Evolutionary conservation across 306 rosid species (phyloP).

Genomic region (Phaseolus lunatus): DNA sequence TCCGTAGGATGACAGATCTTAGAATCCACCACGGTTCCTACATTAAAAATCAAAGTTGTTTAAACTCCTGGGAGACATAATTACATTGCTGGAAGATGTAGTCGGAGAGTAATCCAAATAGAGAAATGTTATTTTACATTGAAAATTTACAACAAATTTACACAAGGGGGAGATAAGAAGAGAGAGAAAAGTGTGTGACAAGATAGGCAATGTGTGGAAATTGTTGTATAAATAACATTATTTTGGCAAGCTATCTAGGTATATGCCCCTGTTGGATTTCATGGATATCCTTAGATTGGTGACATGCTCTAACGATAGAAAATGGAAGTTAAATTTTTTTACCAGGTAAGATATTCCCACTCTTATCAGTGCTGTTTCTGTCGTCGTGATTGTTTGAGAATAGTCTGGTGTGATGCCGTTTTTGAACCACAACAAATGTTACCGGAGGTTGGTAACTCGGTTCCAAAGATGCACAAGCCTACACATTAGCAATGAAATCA

Average conservation of each 20-base stretch:
- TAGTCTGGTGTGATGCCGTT: slow-evolving; percentile 79
- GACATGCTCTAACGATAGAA: background rate
- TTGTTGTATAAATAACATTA: background rate
- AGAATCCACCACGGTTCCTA: slow-evolving; percentile 86
- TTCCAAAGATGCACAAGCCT: slow-evolving; percentile 88
- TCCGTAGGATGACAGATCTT: slow-evolving; percentile 89
- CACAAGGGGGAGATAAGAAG: background rate
- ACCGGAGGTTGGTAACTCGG: slow-evolving; percentile 85
- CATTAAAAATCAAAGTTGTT: slow-evolving; percentile 32
- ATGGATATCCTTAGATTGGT: background rate
- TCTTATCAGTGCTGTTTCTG: slow-evolving; percentile 60
- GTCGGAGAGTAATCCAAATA: background rate
- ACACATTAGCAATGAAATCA: slow-evolving; percentile 30
- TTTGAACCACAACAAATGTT: slow-evolving; percentile 85
- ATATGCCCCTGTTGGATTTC: background rate
- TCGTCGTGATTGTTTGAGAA: slow-evolving; percentile 70
- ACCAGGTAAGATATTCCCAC: slow-evolving; percentile 87
- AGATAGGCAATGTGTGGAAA: background rate
- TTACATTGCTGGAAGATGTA: background rate
- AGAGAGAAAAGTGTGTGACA: background rate
- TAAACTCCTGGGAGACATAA: background rate
- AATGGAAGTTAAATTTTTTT: slow-evolving; percentile 18
- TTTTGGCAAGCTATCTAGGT: background rate
- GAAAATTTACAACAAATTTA: background rate
- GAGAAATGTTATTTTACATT: background rate